These are phyloP conservation scores for Penium margaritaceum DNA, from an alignment of 139 green algal genomes.

Conservation along the genomic window DNA sequence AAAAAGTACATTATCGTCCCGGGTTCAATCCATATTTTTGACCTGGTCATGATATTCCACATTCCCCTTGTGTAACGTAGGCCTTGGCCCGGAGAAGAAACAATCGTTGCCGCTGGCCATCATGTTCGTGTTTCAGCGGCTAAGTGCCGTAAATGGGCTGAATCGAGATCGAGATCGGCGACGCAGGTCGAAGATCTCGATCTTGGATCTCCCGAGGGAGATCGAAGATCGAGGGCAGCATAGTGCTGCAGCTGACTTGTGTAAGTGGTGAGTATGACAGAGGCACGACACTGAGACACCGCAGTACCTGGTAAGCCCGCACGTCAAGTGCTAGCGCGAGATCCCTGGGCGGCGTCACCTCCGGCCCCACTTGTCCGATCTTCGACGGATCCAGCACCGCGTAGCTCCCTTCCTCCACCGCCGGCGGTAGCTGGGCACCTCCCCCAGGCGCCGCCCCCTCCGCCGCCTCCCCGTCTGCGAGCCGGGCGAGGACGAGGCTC, in stretches of 20 bases:
- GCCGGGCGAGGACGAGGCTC: not conserved
- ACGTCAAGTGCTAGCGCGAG: slow-evolving; percentile 29
- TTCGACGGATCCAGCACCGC: not conserved
- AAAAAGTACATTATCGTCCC: no score
- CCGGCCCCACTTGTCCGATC: not conserved
- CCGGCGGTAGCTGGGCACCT: not conserved
- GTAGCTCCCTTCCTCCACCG: not conserved
- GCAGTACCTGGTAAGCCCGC: slow-evolving; percentile 20
- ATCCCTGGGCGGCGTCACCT: not conserved
- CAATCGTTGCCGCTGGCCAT: not conserved
- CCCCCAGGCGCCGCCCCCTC: not conserved
- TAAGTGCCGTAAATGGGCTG: no score
- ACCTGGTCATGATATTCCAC: no score
- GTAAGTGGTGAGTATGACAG: not conserved
- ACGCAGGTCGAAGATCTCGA: no score
- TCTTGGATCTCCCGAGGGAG: no score
- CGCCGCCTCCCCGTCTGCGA: slow-evolving; percentile 12
- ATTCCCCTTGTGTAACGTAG: no score
- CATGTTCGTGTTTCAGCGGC: not conserved
- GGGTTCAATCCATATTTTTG: no score
- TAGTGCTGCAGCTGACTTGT: not conserved
- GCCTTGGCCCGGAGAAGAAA: no score
- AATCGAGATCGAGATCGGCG: no score
- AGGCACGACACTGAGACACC: not conserved
- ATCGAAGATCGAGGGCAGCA: not conserved